Conservation (phyloP, 2,329 filamentous ascomycete species). For the Colletotrichum magnum region DNA sequence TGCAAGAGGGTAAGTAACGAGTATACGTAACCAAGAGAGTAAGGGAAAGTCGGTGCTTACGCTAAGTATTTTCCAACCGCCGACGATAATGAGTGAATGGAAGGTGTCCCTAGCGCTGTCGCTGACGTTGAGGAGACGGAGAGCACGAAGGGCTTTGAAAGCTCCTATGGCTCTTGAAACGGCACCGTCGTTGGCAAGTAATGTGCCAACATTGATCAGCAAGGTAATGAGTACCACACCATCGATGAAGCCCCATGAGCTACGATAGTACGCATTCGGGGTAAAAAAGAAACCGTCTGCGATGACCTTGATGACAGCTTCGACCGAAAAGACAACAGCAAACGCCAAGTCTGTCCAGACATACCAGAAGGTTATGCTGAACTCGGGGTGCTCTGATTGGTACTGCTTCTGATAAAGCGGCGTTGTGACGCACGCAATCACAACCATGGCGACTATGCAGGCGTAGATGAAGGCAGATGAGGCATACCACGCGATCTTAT, state of each 20-base stretch:
- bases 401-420: constrained; percentile 94
- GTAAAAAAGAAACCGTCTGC: constrained; percentile 97
- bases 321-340: constrained; percentile 85
- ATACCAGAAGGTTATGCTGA: constrained; percentile 86
- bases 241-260: constrained; percentile 97
- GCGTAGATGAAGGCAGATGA: constrained; percentile 96
- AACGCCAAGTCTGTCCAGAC: constrained; percentile 95
- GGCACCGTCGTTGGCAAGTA: constrained; percentile 84
- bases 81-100: constrained; percentile 94
- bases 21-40: background rate
- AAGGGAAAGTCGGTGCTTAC: constrained; percentile 60
- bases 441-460: constrained; percentile 97
- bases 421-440: constrained; percentile 93
- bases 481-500: constrained; percentile 90
- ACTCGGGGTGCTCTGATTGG: constrained; percentile 71
- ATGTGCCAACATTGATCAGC: constrained; percentile 93
- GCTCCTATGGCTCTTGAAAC: constrained; percentile 93
- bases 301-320: constrained; percentile 92
- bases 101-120: constrained; percentile 97
- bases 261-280: constrained; percentile 95
- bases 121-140: constrained; percentile 94
- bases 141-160: constrained; percentile 94
- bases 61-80: constrained; percentile 93
- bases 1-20: constrained; percentile 41
- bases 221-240: constrained; percentile 91